Evolutionary conservation across 1,284 basidiomycete genomes (phyloP).

Genomic region (Athelia psychrophila): DNA sequence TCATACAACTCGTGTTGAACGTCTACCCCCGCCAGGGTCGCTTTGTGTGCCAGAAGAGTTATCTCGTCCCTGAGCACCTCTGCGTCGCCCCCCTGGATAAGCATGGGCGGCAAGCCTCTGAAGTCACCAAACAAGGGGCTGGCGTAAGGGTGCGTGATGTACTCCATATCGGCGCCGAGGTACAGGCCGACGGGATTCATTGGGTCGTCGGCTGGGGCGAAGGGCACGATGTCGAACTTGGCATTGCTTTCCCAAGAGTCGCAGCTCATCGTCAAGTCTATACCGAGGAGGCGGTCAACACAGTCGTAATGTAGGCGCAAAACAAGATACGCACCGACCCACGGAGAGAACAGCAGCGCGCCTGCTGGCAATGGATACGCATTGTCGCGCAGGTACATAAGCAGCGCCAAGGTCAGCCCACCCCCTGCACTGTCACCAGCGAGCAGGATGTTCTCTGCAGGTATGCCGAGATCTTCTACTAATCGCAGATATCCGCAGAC

Average conservation of each 20-base stretch:
- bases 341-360: conserved; percentile 87
- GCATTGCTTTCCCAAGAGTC: conserved; percentile 97
- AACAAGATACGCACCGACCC: conserved; percentile 71
- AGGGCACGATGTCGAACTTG: conserved; percentile 77
- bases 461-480: conserved; percentile 86
- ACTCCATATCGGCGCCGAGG: conserved; percentile 85
- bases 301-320: background rate
- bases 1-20: conserved; percentile 93
- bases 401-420: conserved; percentile 79
- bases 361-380: conserved; percentile 78
- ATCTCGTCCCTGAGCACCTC: conserved; percentile 94
- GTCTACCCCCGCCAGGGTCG: conserved; percentile 81
- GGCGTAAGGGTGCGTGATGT: conserved; percentile 94
- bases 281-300: background rate
- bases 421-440: conserved; percentile 95
- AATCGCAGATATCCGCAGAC: conserved; percentile 87
- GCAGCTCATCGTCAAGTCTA: conserved; percentile 93
- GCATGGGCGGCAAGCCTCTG: conserved; percentile 81
- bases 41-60: conserved; percentile 93
- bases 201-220: conserved; percentile 75
- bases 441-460: conserved; percentile 86
- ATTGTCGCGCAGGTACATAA: conserved; percentile 93
- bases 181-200: conserved; percentile 94
- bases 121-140: conserved; percentile 96
- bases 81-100: conserved; percentile 93